phyloP scores from a whole-genome alignment of 495 filamentous ascomycete genomes.

The Neurospora sp. region DNA sequence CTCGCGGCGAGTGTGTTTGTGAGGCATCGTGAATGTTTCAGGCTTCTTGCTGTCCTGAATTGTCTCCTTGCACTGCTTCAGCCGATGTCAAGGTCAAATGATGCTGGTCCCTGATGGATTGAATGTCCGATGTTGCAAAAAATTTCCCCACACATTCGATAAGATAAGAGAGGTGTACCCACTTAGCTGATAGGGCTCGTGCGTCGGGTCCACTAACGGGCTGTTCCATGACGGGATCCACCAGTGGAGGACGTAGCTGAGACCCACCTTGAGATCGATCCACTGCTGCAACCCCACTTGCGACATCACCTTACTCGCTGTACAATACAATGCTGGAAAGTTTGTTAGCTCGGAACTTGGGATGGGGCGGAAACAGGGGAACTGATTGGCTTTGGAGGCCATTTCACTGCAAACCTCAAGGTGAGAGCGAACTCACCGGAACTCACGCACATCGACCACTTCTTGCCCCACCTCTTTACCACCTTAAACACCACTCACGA shows the following conservation, averaged over 20 bases:
- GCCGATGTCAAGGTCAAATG: neutral
- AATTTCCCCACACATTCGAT: slow-evolving; percentile 11
- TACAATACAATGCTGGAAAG: too few species aligned
- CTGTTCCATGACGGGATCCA: neutral
- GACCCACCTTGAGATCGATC: neutral
- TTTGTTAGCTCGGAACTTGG: too few species aligned
- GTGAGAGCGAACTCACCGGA: too few species aligned
- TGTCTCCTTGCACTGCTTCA: neutral
- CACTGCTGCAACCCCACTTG: neutral
- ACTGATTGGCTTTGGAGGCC: too few species aligned
- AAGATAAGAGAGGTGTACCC: slow-evolving; percentile 6
- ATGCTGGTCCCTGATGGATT: neutral
- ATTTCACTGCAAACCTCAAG: too few species aligned
- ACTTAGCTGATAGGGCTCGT: neutral
- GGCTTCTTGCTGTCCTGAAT: slow-evolving; percentile 3
- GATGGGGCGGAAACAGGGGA: too few species aligned
- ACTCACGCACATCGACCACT: too few species aligned
- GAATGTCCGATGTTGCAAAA: neutral
- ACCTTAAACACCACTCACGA: too few species aligned
- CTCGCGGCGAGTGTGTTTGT: slow-evolving; percentile 66
- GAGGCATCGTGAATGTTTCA: slow-evolving; percentile 50
- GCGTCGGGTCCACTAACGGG: neutral
- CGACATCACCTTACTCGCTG: neutral
- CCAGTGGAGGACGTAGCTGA: neutral
- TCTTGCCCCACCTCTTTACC: too few species aligned